These are phyloP conservation scores for Xylaria sp. DNA, from an alignment of 2,329 filamentous ascomycete species.

Conservation along the genomic window DNA sequence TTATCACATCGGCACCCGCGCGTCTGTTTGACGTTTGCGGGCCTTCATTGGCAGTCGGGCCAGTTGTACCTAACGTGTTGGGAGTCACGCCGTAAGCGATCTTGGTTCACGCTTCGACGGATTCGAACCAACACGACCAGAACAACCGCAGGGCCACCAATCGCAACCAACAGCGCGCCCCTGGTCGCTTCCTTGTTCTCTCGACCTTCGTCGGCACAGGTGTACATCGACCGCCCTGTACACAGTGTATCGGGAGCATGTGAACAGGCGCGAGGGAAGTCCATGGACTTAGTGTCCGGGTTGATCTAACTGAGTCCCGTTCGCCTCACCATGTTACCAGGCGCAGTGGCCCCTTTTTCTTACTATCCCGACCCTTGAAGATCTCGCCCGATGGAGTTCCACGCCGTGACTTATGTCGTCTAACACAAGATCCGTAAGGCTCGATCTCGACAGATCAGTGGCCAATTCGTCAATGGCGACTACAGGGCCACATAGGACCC, in stretches of 20 bases:
- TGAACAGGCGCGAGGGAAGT: constrained; percentile 3
- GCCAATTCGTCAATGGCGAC: constrained; percentile 9
- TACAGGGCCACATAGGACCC: neutral
- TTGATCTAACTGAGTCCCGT: constrained; percentile 16
- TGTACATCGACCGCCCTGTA: constrained; percentile 3
- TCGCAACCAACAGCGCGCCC: constrained; percentile 26
- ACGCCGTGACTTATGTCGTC: constrained; percentile 5
- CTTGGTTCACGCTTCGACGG: constrained; percentile 3
- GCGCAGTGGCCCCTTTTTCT: neutral
- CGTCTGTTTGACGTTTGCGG: constrained; percentile 26
- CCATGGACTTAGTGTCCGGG: constrained; percentile 12
- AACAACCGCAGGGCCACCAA: constrained; percentile 18
- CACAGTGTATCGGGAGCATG: constrained; percentile 11
- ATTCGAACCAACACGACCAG: constrained; percentile 20
- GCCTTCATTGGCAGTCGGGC: constrained; percentile 20
- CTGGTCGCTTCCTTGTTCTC: neutral
- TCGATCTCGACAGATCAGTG: neutral
- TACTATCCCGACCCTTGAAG: constrained; percentile 9
- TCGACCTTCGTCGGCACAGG: neutral
- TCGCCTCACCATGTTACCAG: neutral
- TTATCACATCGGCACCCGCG: constrained; percentile 25
- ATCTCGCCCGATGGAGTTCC: constrained; percentile 6
- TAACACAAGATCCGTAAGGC: neutral
- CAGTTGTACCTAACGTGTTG: constrained; percentile 3
- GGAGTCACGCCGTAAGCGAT: constrained; percentile 16